Conservation (phyloP, 257 asterid species). For the Euphrasia confusa region DNA sequence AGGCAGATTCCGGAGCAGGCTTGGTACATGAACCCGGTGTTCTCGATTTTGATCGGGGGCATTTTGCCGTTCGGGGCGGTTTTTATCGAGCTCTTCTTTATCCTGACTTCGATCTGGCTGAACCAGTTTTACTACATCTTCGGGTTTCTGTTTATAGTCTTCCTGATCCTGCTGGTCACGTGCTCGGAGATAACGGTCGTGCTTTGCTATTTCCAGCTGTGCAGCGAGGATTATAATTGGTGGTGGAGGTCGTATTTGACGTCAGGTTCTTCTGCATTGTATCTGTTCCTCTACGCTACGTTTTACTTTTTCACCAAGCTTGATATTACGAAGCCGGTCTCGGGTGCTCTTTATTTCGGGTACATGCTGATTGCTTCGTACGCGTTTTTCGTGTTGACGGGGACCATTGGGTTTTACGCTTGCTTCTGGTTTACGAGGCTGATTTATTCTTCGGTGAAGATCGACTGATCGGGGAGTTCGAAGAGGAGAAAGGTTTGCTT, state of each 20-base stretch:
- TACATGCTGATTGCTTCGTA: slow-evolving; percentile 77
- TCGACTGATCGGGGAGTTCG: slow-evolving; percentile 37
- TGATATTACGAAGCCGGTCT: slow-evolving; percentile 63
- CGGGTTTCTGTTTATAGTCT: slow-evolving; percentile 69
- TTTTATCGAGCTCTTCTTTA: slow-evolving; percentile 81
- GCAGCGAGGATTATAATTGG: slow-evolving; percentile 80
- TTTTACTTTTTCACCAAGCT: slow-evolving; percentile 85
- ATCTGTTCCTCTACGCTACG: slow-evolving; percentile 64
- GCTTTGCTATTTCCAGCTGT: slow-evolving; percentile 80
- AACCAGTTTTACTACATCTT: slow-evolving; percentile 76
- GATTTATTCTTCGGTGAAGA: slow-evolving; percentile 79
- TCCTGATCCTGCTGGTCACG: slow-evolving; percentile 56
- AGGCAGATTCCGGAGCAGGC: slow-evolving; percentile 75
- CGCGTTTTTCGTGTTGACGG: slow-evolving; percentile 72
- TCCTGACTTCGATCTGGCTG: slow-evolving; percentile 78
- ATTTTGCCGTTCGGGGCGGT: slow-evolving; percentile 77
- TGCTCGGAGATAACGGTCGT: slow-evolving; percentile 71
- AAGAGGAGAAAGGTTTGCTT: background rate
- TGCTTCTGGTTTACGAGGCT: slow-evolving; percentile 83
- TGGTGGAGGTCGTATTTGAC: slow-evolving; percentile 84
- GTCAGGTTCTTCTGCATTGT: slow-evolving; percentile 67
- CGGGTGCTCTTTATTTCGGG: slow-evolving; percentile 67
- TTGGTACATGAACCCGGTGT: slow-evolving; percentile 61
- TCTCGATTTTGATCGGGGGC: slow-evolving; percentile 66
- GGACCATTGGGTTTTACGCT: slow-evolving; percentile 68